phyloP scores from a whole-genome alignment of 2,329 filamentous ascomycete genomes.

The Elsinoe arachidis region DNA sequence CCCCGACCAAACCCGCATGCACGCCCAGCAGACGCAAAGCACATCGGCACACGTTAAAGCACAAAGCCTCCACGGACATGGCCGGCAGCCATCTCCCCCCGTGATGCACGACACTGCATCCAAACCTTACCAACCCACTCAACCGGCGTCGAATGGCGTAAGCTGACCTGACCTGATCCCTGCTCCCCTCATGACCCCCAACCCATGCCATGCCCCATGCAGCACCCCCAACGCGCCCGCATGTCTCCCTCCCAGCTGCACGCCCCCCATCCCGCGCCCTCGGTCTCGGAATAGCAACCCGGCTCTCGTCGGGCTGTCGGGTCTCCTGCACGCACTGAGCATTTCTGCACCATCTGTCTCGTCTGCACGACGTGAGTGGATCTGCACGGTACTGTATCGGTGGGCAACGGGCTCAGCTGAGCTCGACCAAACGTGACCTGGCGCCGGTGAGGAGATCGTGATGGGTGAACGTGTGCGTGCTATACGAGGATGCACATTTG shows the following conservation, averaged over 20 bases:
- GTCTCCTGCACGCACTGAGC: no score
- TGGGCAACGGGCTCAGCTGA: neutral
- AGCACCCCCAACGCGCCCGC: neutral
- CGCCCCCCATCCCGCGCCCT: neutral
- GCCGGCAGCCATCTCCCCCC: neutral
- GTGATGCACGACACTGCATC: neutral
- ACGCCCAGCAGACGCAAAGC: no score
- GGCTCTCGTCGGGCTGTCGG: neutral
- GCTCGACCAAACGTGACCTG: neutral
- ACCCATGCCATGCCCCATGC: neutral
- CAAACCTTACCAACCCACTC: no score
- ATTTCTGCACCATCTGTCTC: no score
- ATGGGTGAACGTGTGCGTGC: no score
- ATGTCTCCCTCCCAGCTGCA: neutral
- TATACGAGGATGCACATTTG: no score
- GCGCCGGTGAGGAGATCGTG: no score
- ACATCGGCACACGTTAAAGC: no score
- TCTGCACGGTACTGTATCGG: neutral
- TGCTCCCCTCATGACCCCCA: no score
- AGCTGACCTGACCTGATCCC: neutral
- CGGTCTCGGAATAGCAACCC: conserved; percentile 2
- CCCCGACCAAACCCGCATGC: no score
- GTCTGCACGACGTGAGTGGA: no score
- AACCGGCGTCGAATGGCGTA: neutral
- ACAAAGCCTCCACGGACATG: neutral